Base-by-base conservation (phyloP, 2,329 filamentous ascomycete genomes). In the Penicillium aurantiogriseum region DNA sequence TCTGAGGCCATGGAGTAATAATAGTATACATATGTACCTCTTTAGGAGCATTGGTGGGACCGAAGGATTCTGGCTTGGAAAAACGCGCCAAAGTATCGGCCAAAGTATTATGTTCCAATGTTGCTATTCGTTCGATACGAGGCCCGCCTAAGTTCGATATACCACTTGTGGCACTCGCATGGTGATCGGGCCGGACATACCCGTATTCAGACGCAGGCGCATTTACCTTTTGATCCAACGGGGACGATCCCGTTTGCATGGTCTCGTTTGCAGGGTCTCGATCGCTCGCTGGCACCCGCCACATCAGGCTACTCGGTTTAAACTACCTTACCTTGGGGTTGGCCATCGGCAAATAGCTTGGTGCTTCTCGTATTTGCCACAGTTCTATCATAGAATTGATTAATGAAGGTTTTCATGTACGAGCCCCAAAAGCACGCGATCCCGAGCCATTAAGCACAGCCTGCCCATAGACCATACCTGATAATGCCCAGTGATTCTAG, bases 211-310 rank as follows among this genome's bases (percentile, higher is more conserved):
- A 52, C 27, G 21, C 11, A 53, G 49, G 36, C 27, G 21, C 49
- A 53, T 47, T n/a, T 40, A 46, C 11, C 9, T 39, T 43, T 35
- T 17, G 29, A 53, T 36, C 42, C 25, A 38, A 36, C 39, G 17
- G 50, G 39, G 19, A 45, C 35, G 17, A 45, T 36, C 17, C 39
- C 23, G 9, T 52, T 27, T 23, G 17, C 17, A 21, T 36, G 21
- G 29, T 35, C 58, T 61, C 29, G 10, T 31, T 31, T 11, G 29
- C 10, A 31, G 10, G 29, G 49, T 25, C 58, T 61, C 58, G 62
- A 64, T 61, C 46, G 42, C 47, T 61, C 54, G 52, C 29, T 59
- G 42, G n/a, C 49, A 58, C 57, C 62, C 59, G 61, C 48, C 49
- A 44, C 49, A 51, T 10, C 58, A 40, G 44, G 44, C 29, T 53